Percentiles rank a stretch among this genome's conserved stretches.
phyloP scores from a whole-genome alignment of 306 rosid genomes.

The Hippophae gyantsensis region DNA sequence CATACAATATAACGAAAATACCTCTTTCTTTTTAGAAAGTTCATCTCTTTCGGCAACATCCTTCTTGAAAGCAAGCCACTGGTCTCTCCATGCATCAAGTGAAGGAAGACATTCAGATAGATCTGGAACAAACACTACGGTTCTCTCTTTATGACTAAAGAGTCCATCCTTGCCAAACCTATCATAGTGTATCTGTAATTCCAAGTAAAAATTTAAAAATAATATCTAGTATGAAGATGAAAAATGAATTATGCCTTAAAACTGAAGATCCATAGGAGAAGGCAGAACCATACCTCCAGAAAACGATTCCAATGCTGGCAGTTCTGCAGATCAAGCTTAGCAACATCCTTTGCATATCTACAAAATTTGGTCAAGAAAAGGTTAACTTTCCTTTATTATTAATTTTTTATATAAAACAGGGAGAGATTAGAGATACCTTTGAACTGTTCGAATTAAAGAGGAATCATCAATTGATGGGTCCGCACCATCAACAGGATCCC shows the following conservation, averaged over 20 bases:
- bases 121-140: slow-evolving; percentile 81
- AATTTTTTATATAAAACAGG: slow-evolving; percentile 5
- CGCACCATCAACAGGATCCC: slow-evolving; percentile 75
- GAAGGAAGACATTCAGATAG: slow-evolving; percentile 90
- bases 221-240: neutral
- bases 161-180: slow-evolving; percentile 83
- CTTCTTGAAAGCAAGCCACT: slow-evolving; percentile 87
- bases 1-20: slow-evolving; percentile 19
- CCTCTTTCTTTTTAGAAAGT: slow-evolving; percentile 59
- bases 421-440: slow-evolving; percentile 41
- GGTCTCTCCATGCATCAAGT: slow-evolving; percentile 65
- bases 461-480: slow-evolving; percentile 72
- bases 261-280: slow-evolving; percentile 3
- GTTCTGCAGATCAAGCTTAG: slow-evolving; percentile 68
- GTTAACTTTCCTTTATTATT: neutral
- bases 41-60: slow-evolving; percentile 73
- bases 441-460: slow-evolving; percentile 60
- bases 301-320: slow-evolving; percentile 91
- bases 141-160: slow-evolving; percentile 87
- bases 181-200: slow-evolving; percentile 82
- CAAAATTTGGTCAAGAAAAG: slow-evolving; percentile 11
- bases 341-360: slow-evolving; percentile 60
- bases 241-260: slow-evolving; percentile 5
- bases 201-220: slow-evolving; percentile 14
- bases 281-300: slow-evolving; percentile 55